These are phyloP conservation scores for Rhytidiadelphus loreus DNA, from an alignment of 225 moss, liverwort and hornwort genomes.

Conservation along the genomic window DNA sequence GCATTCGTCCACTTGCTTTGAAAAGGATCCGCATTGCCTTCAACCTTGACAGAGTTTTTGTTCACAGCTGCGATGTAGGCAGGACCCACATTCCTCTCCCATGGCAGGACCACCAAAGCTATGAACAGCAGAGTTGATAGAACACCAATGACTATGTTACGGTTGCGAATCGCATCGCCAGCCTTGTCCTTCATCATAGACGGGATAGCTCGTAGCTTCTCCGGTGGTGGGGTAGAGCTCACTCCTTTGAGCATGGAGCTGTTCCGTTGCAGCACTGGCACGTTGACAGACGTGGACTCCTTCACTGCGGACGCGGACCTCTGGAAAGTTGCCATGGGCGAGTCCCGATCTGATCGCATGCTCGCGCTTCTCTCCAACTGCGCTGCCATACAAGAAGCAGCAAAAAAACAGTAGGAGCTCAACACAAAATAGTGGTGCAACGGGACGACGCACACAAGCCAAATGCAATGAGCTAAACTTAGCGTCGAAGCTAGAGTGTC, in stretches of 20 bases:
- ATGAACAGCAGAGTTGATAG: slow-evolving; percentile 31
- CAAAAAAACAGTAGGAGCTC: neutral
- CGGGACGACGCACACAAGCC: neutral
- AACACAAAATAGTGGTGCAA: neutral
- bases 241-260: slow-evolving; percentile 27
- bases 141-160: slow-evolving; percentile 33
- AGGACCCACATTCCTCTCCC: slow-evolving; percentile 23
- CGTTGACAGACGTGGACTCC: slow-evolving; percentile 29
- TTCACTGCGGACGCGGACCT: slow-evolving; percentile 34
- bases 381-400: slow-evolving; percentile 35
- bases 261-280: slow-evolving; percentile 36
- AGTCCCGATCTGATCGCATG: slow-evolving; percentile 33
- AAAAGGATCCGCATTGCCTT: slow-evolving; percentile 7
- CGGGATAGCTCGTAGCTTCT: slow-evolving; percentile 22
- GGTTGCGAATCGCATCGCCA: slow-evolving; percentile 33
- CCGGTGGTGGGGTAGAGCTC: slow-evolving; percentile 11
- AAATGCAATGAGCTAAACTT: neutral
- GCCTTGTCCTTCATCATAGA: slow-evolving; percentile 2
- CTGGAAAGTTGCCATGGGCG: slow-evolving; percentile 47
- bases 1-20: slow-evolving; percentile 40
- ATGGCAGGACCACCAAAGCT: slow-evolving; percentile 23
- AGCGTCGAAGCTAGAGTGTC: neutral
- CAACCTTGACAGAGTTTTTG: slow-evolving; percentile 3
- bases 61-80: slow-evolving; percentile 7
- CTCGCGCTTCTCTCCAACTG: slow-evolving; percentile 31